Conservation (phyloP, 2,329 filamentous ascomycete genomes). For the Cladophialophora bantiana region DNA sequence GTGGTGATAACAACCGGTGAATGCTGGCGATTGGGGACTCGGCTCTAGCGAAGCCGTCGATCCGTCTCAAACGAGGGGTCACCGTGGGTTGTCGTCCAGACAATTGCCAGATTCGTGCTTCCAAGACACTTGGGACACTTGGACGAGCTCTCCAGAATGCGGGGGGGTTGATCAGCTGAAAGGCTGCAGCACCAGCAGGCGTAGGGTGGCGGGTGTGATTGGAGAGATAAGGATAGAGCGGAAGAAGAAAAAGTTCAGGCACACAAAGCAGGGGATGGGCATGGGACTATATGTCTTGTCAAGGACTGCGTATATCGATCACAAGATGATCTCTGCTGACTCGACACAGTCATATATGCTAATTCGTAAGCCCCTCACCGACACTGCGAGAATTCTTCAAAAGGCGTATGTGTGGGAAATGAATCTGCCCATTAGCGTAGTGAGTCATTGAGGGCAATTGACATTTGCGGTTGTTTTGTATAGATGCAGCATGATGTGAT, state of each 20-base stretch:
- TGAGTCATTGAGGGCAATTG: slow-evolving; percentile 19
- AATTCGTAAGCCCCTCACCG: slow-evolving; percentile 19
- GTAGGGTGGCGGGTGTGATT: slow-evolving; percentile 19
- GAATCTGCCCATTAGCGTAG: background rate
- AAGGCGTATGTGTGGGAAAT: slow-evolving; percentile 9
- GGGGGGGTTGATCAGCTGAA: slow-evolving; percentile 17
- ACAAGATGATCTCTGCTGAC: background rate
- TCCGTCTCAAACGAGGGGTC: slow-evolving; percentile 13
- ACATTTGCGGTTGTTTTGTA: background rate
- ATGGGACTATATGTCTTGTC: background rate
- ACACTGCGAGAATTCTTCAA: background rate
- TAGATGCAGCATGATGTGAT: slow-evolving; percentile 9
- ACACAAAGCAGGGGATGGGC: slow-evolving; percentile 2
- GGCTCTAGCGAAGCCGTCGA: slow-evolving; percentile 5
- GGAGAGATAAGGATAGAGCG: slow-evolving; percentile 15
- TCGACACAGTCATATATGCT: background rate
- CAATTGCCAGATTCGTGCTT: slow-evolving; percentile 7
- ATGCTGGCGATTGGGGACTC: slow-evolving; percentile 1
- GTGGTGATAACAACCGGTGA: slow-evolving; percentile 16
- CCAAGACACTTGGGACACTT: slow-evolving; percentile 5
- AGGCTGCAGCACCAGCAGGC: background rate
- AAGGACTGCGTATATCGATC: background rate
- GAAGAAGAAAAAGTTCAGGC: slow-evolving; percentile 8
- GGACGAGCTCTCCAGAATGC: slow-evolving; percentile 9
- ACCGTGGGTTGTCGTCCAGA: slow-evolving; percentile 5